These are phyloP conservation scores for Aspergillaceae sp. DNA, from an alignment of 2,329 filamentous ascomycete genomes.

Conservation along the genomic window DNA sequence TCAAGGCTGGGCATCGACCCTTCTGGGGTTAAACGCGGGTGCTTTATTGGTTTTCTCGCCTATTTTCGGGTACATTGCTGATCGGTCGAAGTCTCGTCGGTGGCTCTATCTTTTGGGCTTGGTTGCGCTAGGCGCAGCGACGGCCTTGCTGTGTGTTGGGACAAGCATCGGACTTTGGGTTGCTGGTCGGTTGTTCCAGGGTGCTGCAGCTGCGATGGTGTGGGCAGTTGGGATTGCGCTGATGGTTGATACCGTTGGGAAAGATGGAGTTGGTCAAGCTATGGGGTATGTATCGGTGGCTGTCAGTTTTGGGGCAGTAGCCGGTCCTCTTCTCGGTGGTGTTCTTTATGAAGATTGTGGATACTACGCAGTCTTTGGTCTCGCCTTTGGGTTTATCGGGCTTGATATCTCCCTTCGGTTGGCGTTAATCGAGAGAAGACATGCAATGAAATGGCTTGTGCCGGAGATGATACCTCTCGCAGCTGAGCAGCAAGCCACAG, in stretches of 20 bases:
- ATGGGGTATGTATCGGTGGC: constrained; percentile 61
- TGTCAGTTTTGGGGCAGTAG: constrained; percentile 55
- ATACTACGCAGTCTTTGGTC: constrained; percentile 32
- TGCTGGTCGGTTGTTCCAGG: constrained; percentile 60
- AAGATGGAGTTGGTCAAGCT: constrained; percentile 53
- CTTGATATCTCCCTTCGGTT: constrained; percentile 50
- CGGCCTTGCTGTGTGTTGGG: constrained; percentile 58
- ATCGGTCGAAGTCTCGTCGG: too few species aligned
- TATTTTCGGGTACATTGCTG: too few species aligned
- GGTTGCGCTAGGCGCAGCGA: constrained; percentile 54
- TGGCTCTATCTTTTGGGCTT: constrained; percentile 41
- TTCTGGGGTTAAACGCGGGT: too few species aligned
- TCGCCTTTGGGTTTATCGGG: constrained; percentile 37
- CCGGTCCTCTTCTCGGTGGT: constrained; percentile 62
- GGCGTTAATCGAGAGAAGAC: neutral
- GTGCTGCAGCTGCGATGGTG: constrained; percentile 60
- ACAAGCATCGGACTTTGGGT: constrained; percentile 53
- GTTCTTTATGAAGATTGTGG: constrained; percentile 38
- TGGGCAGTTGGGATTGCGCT: constrained; percentile 67
- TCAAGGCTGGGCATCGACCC: too few species aligned
- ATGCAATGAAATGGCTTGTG: too few species aligned
- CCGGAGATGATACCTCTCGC: too few species aligned
- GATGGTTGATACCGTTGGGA: constrained; percentile 60
- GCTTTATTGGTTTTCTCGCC: too few species aligned
- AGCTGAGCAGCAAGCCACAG: too few species aligned